Conservation (phyloP, 1,139 yeast species). For the Hemisphaericaspora subhashii region DNA sequence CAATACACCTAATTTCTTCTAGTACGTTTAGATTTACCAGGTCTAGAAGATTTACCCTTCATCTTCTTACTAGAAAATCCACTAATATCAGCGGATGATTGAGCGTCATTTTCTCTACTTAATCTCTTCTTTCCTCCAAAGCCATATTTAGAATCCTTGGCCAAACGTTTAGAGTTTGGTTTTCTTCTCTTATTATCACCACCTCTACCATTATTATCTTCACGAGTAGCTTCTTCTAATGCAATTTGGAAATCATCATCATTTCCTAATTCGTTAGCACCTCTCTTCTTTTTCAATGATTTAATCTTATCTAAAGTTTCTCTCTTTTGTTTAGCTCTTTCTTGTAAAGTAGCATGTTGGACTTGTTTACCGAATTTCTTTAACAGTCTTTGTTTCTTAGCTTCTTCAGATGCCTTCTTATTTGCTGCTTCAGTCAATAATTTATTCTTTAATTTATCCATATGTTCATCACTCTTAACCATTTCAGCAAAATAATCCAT, state of each 20-base stretch:
- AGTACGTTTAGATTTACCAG: constrained; percentile 70
- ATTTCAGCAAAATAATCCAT: constrained; percentile 96
- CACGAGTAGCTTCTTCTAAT: constrained; percentile 80
- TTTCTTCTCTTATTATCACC: constrained; percentile 45
- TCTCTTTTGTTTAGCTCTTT: constrained; percentile 91
- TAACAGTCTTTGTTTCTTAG: constrained; percentile 89
- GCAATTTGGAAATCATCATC: constrained; percentile 71
- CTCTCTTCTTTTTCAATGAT: constrained; percentile 83
- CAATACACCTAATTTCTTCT: constrained; percentile 22
- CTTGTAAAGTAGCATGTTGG: constrained; percentile 89
- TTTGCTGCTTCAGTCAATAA: constrained; percentile 83
- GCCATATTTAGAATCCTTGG: constrained; percentile 66
- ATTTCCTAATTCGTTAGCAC: constrained; percentile 65
- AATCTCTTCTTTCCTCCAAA: constrained; percentile 78
- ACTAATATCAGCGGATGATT: constrained; percentile 68
- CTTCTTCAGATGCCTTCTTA: constrained; percentile 90
- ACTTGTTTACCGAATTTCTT: constrained; percentile 98
- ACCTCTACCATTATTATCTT: constrained; percentile 37
- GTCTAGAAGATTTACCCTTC: constrained; percentile 48
- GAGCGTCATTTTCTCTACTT: constrained; percentile 70
- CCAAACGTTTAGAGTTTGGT: constrained; percentile 62
- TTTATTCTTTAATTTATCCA: constrained; percentile 88
- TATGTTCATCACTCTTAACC: constrained; percentile 97
- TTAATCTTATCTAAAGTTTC: constrained; percentile 90
- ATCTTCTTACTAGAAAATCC: constrained; percentile 60